Conservation (phyloP, 1,139 yeast genomes). For the Yamadazyma diddensiae region DNA sequence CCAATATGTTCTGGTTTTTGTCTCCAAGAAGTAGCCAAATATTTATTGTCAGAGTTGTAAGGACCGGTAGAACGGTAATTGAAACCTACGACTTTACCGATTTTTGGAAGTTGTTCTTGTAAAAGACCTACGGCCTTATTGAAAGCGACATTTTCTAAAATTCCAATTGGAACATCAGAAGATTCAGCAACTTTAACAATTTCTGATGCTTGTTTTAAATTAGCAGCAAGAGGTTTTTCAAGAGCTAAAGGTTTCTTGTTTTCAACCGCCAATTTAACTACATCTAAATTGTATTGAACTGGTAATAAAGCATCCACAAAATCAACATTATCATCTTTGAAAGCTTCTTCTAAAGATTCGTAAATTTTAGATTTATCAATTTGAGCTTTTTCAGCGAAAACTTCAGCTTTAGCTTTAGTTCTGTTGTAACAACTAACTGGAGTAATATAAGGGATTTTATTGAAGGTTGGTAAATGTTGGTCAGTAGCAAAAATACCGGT, state of each 20-base stretch:
- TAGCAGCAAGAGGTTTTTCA: conserved; percentile 93
- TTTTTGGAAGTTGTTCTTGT: conserved; percentile 56
- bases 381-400: conserved; percentile 66
- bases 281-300: conserved; percentile 69
- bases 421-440: conserved; percentile 71
- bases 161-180: conserved; percentile 63
- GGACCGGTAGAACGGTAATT: conserved; percentile 82
- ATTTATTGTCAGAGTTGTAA: conserved; percentile 61
- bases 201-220: conserved; percentile 71
- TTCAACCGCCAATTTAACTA: conserved; percentile 63
- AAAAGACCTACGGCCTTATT: conserved; percentile 54
- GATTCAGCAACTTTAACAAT: conserved; percentile 63
- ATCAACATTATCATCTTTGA: conserved; percentile 63
- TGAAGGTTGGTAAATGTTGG: conserved; percentile 72
- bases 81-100: conserved; percentile 76
- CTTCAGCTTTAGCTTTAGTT: conserved; percentile 76
- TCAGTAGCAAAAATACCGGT: conserved; percentile 91
- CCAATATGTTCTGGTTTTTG: conserved; percentile 86
- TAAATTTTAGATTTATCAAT: conserved; percentile 53
- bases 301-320: conserved; percentile 84
- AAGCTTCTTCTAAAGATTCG: conserved; percentile 60
- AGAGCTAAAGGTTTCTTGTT: conserved; percentile 74
- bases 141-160: conserved; percentile 85
- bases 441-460: conserved; percentile 33
- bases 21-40: conserved; percentile 79